Percentiles rank a stretch among this genome's conserved stretches.
These are phyloP conservation scores for Raphanus sativus DNA, from an alignment of 345 rosid genomes.

Conservation along the genomic window DNA sequence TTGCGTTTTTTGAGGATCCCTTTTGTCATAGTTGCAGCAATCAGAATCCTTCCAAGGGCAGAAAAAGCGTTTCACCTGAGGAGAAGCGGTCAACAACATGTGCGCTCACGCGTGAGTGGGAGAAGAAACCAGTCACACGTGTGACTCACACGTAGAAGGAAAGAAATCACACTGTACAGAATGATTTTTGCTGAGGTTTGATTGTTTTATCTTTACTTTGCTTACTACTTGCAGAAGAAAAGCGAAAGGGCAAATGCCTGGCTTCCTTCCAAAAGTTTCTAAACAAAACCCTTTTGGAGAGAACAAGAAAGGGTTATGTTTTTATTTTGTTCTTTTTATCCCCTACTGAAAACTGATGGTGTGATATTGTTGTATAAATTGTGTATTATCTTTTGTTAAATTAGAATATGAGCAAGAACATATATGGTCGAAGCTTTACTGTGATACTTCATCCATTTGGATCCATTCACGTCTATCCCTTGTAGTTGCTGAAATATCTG, in stretches of 20 bases:
- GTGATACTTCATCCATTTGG: background rate
- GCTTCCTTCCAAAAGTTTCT: constrained; percentile 11
- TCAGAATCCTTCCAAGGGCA: constrained; percentile 29
- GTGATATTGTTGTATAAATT: constrained; percentile 35
- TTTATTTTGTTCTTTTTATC: background rate
- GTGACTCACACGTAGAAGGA: constrained; percentile 22
- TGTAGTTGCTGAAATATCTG: background rate
- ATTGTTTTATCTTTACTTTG: constrained; percentile 28
- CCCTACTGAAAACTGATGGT: constrained; percentile 19
- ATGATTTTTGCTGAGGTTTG: constrained; percentile 32
- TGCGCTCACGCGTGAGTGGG: background rate
- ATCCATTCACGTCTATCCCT: background rate
- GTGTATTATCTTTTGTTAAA: constrained; percentile 32
- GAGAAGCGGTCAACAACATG: constrained; percentile 28
- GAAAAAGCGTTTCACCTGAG: constrained; percentile 6
- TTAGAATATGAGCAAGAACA: constrained; percentile 4
- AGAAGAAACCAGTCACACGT: constrained; percentile 25
- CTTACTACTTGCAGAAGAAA: constrained; percentile 12
- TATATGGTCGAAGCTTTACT: background rate
- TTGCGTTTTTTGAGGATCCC: constrained; percentile 22
- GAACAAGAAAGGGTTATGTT: constrained; percentile 17
- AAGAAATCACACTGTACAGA: constrained; percentile 32
- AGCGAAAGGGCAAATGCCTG: constrained; percentile 24
- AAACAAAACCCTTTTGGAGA: constrained; percentile 31
- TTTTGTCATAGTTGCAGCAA: constrained; percentile 22